Evolutionary conservation across 2,329 filamentous ascomycete species (phyloP), one percentile per base, ranked within the genome.

Genomic region (Capronia coronata): DNA sequence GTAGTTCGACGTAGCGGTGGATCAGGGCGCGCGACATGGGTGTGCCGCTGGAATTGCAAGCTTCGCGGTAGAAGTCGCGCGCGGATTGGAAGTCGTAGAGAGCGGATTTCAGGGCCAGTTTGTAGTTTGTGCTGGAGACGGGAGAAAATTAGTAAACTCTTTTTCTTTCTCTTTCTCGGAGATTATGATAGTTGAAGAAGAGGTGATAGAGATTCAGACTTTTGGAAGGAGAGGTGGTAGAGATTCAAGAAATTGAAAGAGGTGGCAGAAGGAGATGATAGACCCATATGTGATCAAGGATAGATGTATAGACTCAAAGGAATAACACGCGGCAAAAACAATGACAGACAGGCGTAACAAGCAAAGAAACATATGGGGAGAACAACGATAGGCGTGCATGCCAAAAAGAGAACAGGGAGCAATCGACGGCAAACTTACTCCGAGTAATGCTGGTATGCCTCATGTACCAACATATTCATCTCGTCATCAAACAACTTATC

Each of bases 401-500:
- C 23, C 23, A 27, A 10, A 32, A 11, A 11, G 13, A 6, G n/a
- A n/a, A 32, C 29, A n/a, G 29, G 29, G 29, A 32, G 13, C 3
- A 32, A 18, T 18, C 2, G n/a, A 40, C 8, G 21, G n/a, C n/a
- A n/a, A n/a, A 66, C 73, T 67, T 69, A 77, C 74, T 79, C 76
- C 57, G 82, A 75, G 72, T 95, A 97, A 65, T 93, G 82, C 62
- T 83, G 75, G 62, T 79, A 80, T 11, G 89, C 81, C 69, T 95
- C 86, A 42, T 78, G 76, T n/a, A 90, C 85, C 8, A 94, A 73
- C 3, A 77, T 74, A 66, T 94, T 93, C 74, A 98, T 79, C 70
- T 98, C 91, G 66, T 98, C 97, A 63, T 87, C 80, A 65, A 98
- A 97, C 40, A 97, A 75, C 50, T 82, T 79, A 65, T 98, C 93